A percentile compares a stretch with the other conserved stretches of the same genome.
These are phyloP conservation scores for Calycina marina DNA, from an alignment of 2,329 filamentous ascomycete species.

Conservation along the genomic window DNA sequence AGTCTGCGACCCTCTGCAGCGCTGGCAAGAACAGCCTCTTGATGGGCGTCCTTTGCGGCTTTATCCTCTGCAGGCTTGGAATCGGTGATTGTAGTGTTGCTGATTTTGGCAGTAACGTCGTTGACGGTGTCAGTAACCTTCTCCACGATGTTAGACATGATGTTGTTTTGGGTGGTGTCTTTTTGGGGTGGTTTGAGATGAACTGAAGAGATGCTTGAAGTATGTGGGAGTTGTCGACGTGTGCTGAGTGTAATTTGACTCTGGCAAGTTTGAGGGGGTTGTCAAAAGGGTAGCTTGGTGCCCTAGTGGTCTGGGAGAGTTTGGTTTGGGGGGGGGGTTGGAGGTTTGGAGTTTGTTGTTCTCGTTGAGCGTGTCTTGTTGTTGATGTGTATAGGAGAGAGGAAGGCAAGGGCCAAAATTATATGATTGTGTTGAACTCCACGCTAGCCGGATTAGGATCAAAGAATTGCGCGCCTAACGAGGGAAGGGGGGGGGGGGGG, in stretches of 20 bases:
- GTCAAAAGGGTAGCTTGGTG: constrained; percentile 75
- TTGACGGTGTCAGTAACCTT: constrained; percentile 55
- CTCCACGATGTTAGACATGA: constrained; percentile 75
- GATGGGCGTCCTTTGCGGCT: constrained; percentile 37
- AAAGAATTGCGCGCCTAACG: too few relatives aligned
- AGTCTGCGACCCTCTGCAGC: constrained; percentile 97
- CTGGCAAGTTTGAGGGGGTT: constrained; percentile 57
- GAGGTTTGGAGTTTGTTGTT: constrained; percentile 8
- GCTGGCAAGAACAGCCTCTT: constrained; percentile 88
- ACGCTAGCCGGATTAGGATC: too few relatives aligned
- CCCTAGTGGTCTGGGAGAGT: constrained; percentile 46
- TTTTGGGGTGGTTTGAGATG: constrained; percentile 37
- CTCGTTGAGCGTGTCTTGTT: constrained; percentile 1
- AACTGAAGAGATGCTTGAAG: constrained; percentile 39
- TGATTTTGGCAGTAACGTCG: constrained; percentile 58
- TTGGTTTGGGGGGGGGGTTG: constrained; percentile 14
- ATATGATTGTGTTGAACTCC: too few relatives aligned
- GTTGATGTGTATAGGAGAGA: constrained; percentile 7
- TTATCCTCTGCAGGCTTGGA: constrained; percentile 32
- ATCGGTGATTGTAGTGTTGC: constrained; percentile 49
- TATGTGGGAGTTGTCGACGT: constrained; percentile 28
- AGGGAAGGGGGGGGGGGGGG: constrained; percentile 1
- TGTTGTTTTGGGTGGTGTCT: constrained; percentile 30
- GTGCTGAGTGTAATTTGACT: constrained; percentile 34
- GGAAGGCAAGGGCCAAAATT: constrained; percentile 4